Conservation (phyloP, 495 filamentous ascomycete species). For the Pseudotulostoma volvatum region DNA sequence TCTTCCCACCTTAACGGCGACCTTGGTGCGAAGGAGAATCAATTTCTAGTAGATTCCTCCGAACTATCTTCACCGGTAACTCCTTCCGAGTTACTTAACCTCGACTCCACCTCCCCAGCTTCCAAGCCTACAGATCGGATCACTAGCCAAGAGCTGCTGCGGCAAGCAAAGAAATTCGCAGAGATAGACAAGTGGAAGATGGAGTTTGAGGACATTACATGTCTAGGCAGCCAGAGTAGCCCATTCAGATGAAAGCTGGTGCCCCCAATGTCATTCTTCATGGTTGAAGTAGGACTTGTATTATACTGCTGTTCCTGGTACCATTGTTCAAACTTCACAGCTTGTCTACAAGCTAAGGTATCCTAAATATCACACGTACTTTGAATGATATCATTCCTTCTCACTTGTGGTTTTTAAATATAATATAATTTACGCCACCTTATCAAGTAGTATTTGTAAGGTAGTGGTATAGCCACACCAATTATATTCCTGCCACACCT, state of each 20-base stretch:
- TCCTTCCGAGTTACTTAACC: constrained; percentile 19
- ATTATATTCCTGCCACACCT: too few species aligned
- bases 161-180: constrained; percentile 38
- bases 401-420: too few species aligned
- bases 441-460: too few species aligned
- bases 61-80: constrained; percentile 22
- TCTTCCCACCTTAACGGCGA: too few species aligned
- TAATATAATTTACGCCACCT: too few species aligned
- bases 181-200: constrained; percentile 57
- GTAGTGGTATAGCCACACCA: too few species aligned
- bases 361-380: background rate
- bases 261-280: too few species aligned
- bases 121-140: constrained; percentile 6
- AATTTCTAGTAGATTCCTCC: constrained; percentile 14
- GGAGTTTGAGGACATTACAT: constrained; percentile 49
- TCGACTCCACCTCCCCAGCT: constrained; percentile 7
- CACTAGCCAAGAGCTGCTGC: constrained; percentile 23
- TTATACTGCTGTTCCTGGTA: background rate
- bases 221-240: constrained; percentile 14
- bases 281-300: background rate
- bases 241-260: constrained; percentile 5
- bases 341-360: background rate
- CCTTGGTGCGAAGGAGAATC: too few species aligned
- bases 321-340: background rate
- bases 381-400: constrained; percentile 1